Percentiles rank a stretch among this genome's conserved stretches.
These are phyloP conservation scores for Hordeum pubiflorum DNA, from an alignment of 202 grass and related monocot species.

Conservation along the genomic window DNA sequence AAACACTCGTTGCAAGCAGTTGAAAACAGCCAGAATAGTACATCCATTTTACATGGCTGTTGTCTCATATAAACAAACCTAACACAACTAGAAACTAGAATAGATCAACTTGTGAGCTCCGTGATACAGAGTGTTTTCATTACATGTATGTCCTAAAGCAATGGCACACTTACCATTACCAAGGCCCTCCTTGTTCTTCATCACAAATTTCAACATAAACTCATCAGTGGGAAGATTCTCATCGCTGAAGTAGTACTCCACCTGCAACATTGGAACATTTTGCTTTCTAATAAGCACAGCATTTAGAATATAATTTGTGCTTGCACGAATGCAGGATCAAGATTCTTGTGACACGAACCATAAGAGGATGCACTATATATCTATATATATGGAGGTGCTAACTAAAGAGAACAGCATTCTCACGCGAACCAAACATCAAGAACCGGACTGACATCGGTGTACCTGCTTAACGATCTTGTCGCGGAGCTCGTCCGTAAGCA, in stretches of 20 bases:
- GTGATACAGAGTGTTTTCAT: background rate
- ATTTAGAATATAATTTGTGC: background rate
- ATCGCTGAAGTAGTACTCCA: constrained; percentile 95
- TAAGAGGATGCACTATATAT: background rate
- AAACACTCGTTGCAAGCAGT: background rate
- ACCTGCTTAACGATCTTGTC: constrained; percentile 69
- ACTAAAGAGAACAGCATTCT: background rate
- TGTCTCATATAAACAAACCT: background rate
- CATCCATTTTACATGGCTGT: background rate
- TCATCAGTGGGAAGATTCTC: constrained; percentile 80
- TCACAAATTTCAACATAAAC: constrained; percentile 66
- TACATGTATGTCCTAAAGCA: constrained; percentile 4
- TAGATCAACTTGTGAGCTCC: background rate
- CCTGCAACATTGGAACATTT: constrained; percentile 34
- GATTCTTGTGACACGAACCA: background rate
- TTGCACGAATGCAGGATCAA: background rate
- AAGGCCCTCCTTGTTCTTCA: constrained; percentile 69
- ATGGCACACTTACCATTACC: constrained; percentile 61
- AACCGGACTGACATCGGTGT: background rate
- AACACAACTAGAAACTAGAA: background rate
- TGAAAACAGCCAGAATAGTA: background rate
- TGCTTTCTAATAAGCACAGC: background rate
- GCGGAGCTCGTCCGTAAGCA: constrained; percentile 57
- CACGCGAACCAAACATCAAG: background rate
- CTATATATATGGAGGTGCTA: background rate